Conservation (phyloP, 2,329 filamentous ascomycete genomes). For the Aspergillus bombycis region DNA sequence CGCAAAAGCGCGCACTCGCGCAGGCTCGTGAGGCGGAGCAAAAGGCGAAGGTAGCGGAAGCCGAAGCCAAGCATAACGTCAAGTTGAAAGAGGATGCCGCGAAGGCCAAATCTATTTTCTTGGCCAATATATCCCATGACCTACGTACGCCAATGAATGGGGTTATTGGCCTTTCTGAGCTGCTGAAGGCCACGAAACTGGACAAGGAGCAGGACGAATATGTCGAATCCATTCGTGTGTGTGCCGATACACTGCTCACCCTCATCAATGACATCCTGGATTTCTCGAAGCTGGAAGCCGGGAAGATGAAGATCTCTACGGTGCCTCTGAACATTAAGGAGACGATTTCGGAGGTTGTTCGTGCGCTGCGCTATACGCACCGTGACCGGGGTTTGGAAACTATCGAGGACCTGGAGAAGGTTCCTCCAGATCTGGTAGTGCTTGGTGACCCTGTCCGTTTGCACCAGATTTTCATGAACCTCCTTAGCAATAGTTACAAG, state of each 20-base stretch:
- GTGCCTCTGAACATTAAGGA: slow-evolving; percentile 77
- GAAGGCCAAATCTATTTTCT: slow-evolving; percentile 86
- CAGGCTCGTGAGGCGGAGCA: slow-evolving; percentile 65
- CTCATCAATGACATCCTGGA: slow-evolving; percentile 92
- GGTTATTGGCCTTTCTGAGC: slow-evolving; percentile 75
- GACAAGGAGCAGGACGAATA: slow-evolving; percentile 64
- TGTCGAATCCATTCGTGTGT: slow-evolving; percentile 67
- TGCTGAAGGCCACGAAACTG: slow-evolving; percentile 61
- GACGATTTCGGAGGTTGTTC: slow-evolving; percentile 66
- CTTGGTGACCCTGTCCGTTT: slow-evolving; percentile 84
- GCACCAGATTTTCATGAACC: slow-evolving; percentile 76
- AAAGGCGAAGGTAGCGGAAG: slow-evolving; percentile 67
- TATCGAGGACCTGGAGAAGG: slow-evolving; percentile 64
- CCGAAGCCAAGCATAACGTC: slow-evolving; percentile 66
- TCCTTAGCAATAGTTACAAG: slow-evolving; percentile 91
- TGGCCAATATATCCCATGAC: slow-evolving; percentile 88
- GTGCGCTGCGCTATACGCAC: slow-evolving; percentile 66
- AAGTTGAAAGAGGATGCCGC: slow-evolving; percentile 69
- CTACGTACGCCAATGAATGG: slow-evolving; percentile 94
- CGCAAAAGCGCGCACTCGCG: slow-evolving; percentile 64
- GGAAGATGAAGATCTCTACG: slow-evolving; percentile 84
- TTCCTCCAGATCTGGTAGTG: slow-evolving; percentile 65
- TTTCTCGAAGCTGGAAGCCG: slow-evolving; percentile 84
- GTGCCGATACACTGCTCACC: slow-evolving; percentile 74
- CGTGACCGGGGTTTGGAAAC: slow-evolving; percentile 63